Percentiles rank a stretch among this genome's conserved stretches.
phyloP scores from a whole-genome alignment of 805 yeast species.

The Saturnispora gosingensis region DNA sequence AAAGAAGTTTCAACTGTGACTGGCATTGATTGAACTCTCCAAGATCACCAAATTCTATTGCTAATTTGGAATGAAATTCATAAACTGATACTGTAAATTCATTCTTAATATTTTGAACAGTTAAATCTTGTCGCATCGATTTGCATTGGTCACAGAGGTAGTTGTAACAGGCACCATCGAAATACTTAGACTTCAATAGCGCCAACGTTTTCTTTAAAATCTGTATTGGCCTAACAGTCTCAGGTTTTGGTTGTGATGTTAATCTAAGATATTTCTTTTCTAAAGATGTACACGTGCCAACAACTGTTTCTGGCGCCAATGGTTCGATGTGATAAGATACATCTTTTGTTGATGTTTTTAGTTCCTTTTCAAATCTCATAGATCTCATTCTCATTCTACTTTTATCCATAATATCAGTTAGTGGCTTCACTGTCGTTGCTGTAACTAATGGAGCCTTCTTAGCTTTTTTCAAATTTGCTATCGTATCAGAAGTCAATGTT shows the following conservation, averaged over 20 bases:
- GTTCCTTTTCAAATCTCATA: conserved; percentile 38
- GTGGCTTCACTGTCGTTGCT: neutral
- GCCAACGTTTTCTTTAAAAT: conserved; percentile 51
- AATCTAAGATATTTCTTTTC: conserved; percentile 77
- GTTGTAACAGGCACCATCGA: conserved; percentile 47
- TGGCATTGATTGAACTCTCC: conserved; percentile 97
- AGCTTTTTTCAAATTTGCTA: conserved; percentile 6
- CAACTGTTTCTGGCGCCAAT: conserved; percentile 21
- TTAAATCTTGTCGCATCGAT: conserved; percentile 85
- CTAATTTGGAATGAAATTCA: conserved; percentile 80
- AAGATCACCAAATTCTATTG: conserved; percentile 71
- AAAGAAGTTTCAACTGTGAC: conserved; percentile 62
- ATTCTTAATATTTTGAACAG: conserved; percentile 80
- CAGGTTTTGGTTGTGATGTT: conserved; percentile 88
- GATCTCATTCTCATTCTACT: conserved; percentile 24
- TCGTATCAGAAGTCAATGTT: neutral
- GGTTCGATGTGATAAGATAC: conserved; percentile 7
- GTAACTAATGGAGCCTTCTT: neutral
- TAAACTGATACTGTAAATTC: conserved; percentile 72
- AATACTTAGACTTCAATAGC: conserved; percentile 44
- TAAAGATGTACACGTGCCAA: conserved; percentile 57
- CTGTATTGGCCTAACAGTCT: conserved; percentile 62
- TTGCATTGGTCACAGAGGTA: conserved; percentile 86
- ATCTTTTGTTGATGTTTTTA: conserved; percentile 13
- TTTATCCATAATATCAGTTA: neutral